Percentiles rank a stretch among this genome's conserved stretches.
phyloP scores from a whole-genome alignment of 1,139 yeast genomes.

The Yarrowia galli region DNA sequence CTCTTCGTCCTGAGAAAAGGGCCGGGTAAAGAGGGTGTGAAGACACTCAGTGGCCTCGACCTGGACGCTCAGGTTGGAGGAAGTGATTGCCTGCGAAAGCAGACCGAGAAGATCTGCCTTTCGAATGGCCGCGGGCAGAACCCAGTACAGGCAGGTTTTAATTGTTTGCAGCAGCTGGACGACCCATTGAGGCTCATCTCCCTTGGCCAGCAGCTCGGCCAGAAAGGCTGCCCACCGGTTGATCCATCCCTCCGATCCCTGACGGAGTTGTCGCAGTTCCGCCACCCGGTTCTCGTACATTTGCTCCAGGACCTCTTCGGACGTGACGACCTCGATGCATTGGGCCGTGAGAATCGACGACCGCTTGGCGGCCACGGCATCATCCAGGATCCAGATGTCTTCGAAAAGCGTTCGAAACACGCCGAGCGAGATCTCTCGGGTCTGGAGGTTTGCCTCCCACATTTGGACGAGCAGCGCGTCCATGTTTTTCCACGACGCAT shows the following conservation, averaged over 20 bases:
- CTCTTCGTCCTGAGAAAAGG: conserved; percentile 73
- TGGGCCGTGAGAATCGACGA: conserved; percentile 79
- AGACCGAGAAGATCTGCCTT: conserved; percentile 71
- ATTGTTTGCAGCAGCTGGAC: conserved; percentile 79
- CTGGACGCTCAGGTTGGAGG: conserved; percentile 70
- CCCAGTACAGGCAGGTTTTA: conserved; percentile 92
- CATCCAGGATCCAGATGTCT: conserved; percentile 91
- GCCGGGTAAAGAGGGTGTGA: conserved; percentile 85
- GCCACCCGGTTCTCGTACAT: conserved; percentile 74
- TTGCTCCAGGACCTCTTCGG: conserved; percentile 66
- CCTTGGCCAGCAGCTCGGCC: conserved; percentile 54
- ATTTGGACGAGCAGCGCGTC: conserved; percentile 74
- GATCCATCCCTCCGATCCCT: conserved; percentile 87
- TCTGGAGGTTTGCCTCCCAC: conserved; percentile 69
- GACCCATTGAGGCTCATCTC: conserved; percentile 56
- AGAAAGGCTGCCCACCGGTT: conserved; percentile 73
- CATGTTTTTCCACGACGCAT: conserved; percentile 76
- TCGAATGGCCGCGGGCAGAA: conserved; percentile 75
- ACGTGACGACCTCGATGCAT: conserved; percentile 82
- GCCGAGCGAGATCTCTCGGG: conserved; percentile 77
- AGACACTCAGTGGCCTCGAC: conserved; percentile 90
- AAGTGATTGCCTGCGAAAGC: conserved; percentile 66
- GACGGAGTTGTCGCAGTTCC: conserved; percentile 50
- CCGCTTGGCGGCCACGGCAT: conserved; percentile 84
- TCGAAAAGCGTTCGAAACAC: conserved; percentile 88